A percentile compares a stretch with the other conserved stretches of the same genome.
These are phyloP conservation scores for Magnolia kwangsiensis DNA, from an alignment of 164 flowering plant genomes.

Conservation along the genomic window DNA sequence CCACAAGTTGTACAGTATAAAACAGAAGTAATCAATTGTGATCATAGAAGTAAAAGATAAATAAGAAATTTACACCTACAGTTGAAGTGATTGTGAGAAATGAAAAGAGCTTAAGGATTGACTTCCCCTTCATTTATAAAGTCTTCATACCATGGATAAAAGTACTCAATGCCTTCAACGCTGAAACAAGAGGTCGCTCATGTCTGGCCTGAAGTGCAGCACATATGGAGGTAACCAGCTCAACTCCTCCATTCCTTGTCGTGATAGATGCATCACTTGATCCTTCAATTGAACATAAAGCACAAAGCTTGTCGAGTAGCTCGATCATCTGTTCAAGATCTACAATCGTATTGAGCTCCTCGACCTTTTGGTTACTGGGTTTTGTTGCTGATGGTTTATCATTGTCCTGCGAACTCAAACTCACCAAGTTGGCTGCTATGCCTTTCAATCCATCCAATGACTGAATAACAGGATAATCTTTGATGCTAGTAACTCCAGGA, in stretches of 20 bases:
- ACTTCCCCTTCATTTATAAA: not conserved
- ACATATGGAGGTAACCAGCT: conserved; percentile 59
- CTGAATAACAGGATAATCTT: conserved; percentile 63
- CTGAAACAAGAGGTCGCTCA: conserved; percentile 32
- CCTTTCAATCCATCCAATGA: conserved; percentile 53
- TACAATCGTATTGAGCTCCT: not conserved
- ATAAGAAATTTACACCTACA: not conserved
- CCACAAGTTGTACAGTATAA: not conserved
- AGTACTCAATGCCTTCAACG: conserved; percentile 50
- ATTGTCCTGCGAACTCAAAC: not conserved
- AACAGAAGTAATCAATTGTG: not conserved
- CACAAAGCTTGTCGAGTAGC: conserved; percentile 43
- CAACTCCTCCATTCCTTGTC: conserved; percentile 70
- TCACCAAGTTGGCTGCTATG: conserved; percentile 17
- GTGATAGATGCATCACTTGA: conserved; percentile 68
- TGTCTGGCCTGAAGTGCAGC: conserved; percentile 32
- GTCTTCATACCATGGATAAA: conserved; percentile 56
- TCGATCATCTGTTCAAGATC: conserved; percentile 35
- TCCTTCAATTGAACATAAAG: conserved; percentile 43
- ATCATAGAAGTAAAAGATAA: not conserved
- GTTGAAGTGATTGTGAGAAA: not conserved
- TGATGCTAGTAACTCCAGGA: conserved; percentile 58
- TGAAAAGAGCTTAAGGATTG: not conserved
- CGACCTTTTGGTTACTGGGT: conserved; percentile 4
- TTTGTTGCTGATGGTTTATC: conserved; percentile 4